A percentile compares a stretch with the other conserved stretches of the same genome.
Evolutionary conservation across 139 green algal genomes (phyloP).

Genomic region (Bryopsis sp.): DNA sequence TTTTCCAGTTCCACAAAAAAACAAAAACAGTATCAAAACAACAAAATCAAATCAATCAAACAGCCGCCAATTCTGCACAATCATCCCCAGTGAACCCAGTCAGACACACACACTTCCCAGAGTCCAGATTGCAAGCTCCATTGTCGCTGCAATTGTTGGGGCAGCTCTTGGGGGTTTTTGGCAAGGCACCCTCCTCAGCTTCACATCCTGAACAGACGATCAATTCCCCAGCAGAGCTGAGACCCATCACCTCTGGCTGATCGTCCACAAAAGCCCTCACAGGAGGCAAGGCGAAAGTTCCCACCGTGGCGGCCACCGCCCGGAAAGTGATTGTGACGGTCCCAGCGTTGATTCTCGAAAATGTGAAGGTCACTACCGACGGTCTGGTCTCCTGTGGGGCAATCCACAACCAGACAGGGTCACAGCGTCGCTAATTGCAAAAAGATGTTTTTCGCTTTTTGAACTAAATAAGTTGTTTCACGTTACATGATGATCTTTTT

Average conservation of each 20-base stretch:
- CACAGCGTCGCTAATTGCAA: too few species aligned
- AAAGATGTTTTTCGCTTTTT: too few species aligned
- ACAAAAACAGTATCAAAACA: too few species aligned
- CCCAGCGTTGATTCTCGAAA: slow-evolving; percentile 30
- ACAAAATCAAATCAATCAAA: too few species aligned
- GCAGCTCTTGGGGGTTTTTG: slow-evolving; percentile 24
- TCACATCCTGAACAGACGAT: slow-evolving; percentile 21
- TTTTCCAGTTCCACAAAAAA: too few species aligned
- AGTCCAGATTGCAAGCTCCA: slow-evolving; percentile 34
- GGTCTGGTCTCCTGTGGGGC: slow-evolving; percentile 31
- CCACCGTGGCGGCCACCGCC: slow-evolving; percentile 43
- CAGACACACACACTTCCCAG: slow-evolving; percentile 33
- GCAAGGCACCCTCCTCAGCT: background rate
- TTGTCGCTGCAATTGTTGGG: slow-evolving; percentile 30
- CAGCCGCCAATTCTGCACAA: too few species aligned
- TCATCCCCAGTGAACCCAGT: slow-evolving; percentile 17
- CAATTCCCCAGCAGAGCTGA: slow-evolving; percentile 22
- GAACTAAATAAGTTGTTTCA: too few species aligned
- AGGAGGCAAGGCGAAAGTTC: slow-evolving; percentile 43
- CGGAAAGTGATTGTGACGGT: slow-evolving; percentile 35
- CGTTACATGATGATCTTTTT: too few species aligned
- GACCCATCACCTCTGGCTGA: slow-evolving; percentile 49
- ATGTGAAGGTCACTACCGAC: slow-evolving; percentile 33
- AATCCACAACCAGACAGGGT: too few species aligned
- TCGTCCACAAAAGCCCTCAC: slow-evolving; percentile 34